These are phyloP conservation scores for Plectranthus barbatus DNA, from an alignment of 257 asterid genomes.

Conservation along the genomic window DNA sequence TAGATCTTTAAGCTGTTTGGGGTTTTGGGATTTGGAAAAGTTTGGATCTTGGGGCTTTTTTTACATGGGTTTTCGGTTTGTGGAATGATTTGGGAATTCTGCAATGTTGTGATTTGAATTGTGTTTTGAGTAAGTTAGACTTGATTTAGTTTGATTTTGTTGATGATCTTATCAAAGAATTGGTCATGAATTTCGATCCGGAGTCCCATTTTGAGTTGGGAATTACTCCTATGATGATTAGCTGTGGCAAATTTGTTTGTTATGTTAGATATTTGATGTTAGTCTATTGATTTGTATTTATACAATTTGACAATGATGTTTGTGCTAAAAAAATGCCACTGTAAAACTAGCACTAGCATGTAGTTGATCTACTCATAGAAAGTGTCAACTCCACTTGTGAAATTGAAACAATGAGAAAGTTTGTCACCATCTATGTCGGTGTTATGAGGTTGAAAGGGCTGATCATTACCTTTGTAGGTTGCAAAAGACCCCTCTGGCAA, in stretches of 20 bases:
- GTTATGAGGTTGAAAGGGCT: not conserved
- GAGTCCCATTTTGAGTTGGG: too few species aligned
- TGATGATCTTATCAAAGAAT: not conserved
- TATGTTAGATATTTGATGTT: not conserved
- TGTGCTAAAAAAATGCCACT: not conserved
- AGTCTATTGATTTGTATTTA: not conserved
- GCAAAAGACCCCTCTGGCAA: conserved; percentile 78
- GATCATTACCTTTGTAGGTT: conserved; percentile 29
- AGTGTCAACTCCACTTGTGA: not conserved
- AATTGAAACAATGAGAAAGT: not conserved
- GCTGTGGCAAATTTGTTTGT: not conserved
- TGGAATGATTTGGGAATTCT: not conserved
- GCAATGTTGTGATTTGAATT: not conserved
- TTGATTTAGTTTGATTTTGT: not conserved
- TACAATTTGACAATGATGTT: not conserved
- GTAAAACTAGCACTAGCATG: not conserved
- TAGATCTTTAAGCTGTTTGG: not conserved
- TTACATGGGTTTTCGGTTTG: conserved; percentile 2
- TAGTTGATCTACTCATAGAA: not conserved
- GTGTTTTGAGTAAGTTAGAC: not conserved
- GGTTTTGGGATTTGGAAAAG: not conserved
- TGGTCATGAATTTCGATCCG: not conserved
- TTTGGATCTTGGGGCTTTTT: conserved; percentile 14
- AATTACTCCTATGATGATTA: not conserved
- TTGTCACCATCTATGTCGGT: not conserved